Base-by-base conservation (phyloP, 2,329 filamentous ascomycete genomes). In the Thelonectria blattea region DNA sequence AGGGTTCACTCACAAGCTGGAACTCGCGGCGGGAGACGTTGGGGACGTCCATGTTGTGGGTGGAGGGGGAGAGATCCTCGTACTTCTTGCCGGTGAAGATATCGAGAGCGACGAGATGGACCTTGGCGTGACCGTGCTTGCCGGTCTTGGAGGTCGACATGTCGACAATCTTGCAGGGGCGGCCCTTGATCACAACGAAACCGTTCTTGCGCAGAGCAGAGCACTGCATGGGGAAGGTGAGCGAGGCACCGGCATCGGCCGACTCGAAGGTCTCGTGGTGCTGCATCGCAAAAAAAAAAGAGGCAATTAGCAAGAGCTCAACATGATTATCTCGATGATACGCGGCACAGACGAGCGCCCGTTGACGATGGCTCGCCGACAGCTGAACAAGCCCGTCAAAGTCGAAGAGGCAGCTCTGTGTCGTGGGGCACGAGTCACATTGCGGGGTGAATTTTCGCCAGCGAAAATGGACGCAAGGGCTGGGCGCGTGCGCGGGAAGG, bases 101-200 rank as follows among this genome's bases (percentile, higher is more conserved):
- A 81, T 99, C 95, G 80, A 96, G 88, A 78, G 93, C 95, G 76
- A 97, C 91, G 75, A 99, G 85, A 85, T 99, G 94, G 80, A 99
- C 95, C 90, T 99, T 99, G 84, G 95, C 95, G 91, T 99, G 96
- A 82, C 95, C 95, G 91, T 99, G 95, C 92, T 99, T 99, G 84
- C 95, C 95, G 73, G 95, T 99, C 93, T 99, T 99, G 81, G 95
- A 99, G 85, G 95, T 99, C 73, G 93, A 97, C 96, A 99, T 99
- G 79, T 99, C 95, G 81, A 98, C 92, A 76, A 99, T 99, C 91
- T 98, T 99, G 93, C 95, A 99, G 75, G 95, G 96, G 75, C 95
- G 95, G 83, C 86, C 84, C 90, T 99, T 99, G 85, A 99, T 98
- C 80, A 94, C 90, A 81, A 99, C 95, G 87, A 91, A 90, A 72